phyloP scores from a whole-genome alignment of 202 grass and related monocot genomes.

The Setaria italica region DNA sequence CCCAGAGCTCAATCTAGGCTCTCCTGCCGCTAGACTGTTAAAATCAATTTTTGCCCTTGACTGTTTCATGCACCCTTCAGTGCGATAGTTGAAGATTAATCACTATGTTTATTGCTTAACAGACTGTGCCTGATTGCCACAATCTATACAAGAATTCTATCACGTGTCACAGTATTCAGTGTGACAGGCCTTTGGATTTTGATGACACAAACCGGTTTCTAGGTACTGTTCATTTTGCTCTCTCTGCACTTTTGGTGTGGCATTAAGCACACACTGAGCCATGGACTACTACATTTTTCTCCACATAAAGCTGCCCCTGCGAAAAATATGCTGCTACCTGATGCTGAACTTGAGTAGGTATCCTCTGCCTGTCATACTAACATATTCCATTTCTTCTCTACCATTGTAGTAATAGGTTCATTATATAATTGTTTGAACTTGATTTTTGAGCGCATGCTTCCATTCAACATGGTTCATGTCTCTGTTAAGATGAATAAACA shows the following conservation, averaged over 20 bases:
- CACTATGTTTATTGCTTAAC: conserved; percentile 29
- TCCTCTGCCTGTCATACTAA: conserved; percentile 1
- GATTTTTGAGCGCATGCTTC: neutral
- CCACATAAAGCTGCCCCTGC: neutral
- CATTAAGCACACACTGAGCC: no score
- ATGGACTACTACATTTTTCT: conserved; percentile 21
- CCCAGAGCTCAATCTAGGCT: no score
- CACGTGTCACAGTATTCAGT: conserved; percentile 65
- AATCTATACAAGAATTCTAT: conserved; percentile 77
- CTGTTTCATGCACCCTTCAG: conserved; percentile 23
- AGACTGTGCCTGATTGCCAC: conserved; percentile 80
- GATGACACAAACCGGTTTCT: conserved; percentile 71
- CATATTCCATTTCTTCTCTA: neutral
- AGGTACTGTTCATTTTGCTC: conserved; percentile 54
- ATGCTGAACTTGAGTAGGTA: conserved; percentile 21
- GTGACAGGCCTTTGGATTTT: conserved; percentile 72
- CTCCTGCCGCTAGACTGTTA: neutral
- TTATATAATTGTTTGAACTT: neutral
- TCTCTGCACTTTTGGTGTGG: conserved; percentile 35
- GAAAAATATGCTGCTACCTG: conserved; percentile 12
- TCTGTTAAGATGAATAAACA: conserved; percentile 5
- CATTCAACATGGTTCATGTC: neutral
- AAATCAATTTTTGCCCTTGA: neutral
- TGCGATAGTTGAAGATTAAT: conserved; percentile 17
- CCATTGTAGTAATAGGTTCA: neutral